Percentiles rank a stretch among this genome's conserved stretches.
Evolutionary conservation across 1,139 yeast species (phyloP).

Genomic region (Magnusiomyces sp.): DNA sequence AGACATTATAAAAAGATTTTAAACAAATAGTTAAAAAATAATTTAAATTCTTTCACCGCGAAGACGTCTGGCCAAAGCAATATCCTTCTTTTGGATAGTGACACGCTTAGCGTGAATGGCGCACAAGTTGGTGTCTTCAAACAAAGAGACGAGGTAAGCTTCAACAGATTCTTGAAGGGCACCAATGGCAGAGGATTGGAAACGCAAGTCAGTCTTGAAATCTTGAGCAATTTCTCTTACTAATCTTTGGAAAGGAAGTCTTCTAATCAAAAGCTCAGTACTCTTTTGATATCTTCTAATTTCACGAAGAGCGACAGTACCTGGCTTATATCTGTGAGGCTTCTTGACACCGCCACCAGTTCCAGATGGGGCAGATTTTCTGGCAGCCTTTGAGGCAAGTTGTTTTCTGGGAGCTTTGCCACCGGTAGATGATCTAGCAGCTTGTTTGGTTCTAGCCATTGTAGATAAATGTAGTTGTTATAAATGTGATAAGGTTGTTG

Average conservation of each 20-base stretch:
- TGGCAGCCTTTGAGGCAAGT: slow-evolving; percentile 97
- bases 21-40: too few relatives aligned
- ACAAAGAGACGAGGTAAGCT: slow-evolving; percentile 86
- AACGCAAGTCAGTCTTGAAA: slow-evolving; percentile 95
- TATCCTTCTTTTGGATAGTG: slow-evolving; percentile 98
- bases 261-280: slow-evolving; percentile 93
- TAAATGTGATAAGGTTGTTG: too few relatives aligned
- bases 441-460: slow-evolving; percentile 99
- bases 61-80: slow-evolving; percentile 97
- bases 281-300: slow-evolving; percentile 99
- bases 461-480: too few relatives aligned
- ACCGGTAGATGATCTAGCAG: slow-evolving; percentile 98
- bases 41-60: slow-evolving; percentile 58
- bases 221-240: slow-evolving; percentile 98
- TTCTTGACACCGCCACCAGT: slow-evolving; percentile 99
- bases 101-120: slow-evolving; percentile 99
- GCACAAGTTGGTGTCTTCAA: slow-evolving; percentile 97
- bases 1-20: too few relatives aligned
- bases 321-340: slow-evolving; percentile 99
- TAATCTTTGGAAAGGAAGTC: slow-evolving; percentile 97
- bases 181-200: slow-evolving; percentile 98
- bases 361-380: slow-evolving; percentile 71
- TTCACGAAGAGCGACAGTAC: slow-evolving; percentile 99
- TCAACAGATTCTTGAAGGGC: slow-evolving; percentile 98
- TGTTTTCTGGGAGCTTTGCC: slow-evolving; percentile 99